Conservation (phyloP, 2,329 filamentous ascomycete genomes). For the Setomelanomma holmii region DNA sequence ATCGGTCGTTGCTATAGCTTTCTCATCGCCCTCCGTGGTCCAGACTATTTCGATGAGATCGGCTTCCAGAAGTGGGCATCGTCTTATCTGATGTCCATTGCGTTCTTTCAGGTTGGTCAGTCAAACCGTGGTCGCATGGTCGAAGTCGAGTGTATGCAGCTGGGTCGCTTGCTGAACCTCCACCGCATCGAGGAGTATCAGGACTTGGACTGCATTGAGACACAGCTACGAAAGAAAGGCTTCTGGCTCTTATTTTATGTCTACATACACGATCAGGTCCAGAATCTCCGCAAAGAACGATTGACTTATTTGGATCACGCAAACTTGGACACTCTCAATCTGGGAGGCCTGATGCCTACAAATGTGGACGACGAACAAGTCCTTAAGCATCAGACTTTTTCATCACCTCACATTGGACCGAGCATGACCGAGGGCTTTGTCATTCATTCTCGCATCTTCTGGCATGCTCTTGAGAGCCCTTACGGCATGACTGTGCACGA, state of each 20-base stretch:
- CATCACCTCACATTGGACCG: neutral
- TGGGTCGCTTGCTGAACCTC: conserved; percentile 6
- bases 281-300: conserved; percentile 10
- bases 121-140: conserved; percentile 14
- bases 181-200: conserved; percentile 5
- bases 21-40: neutral
- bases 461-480: conserved; percentile 4
- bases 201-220: conserved; percentile 8
- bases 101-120: conserved; percentile 14
- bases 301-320: conserved; percentile 7
- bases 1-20: neutral
- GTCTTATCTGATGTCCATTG: conserved; percentile 12
- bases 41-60: conserved; percentile 6
- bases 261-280: conserved; percentile 7
- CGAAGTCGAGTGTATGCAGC: conserved; percentile 10
- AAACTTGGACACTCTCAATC: conserved; percentile 1
- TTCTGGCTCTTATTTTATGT: conserved; percentile 11
- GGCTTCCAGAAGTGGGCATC: conserved; percentile 11
- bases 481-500: neutral
- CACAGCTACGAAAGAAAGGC: conserved; percentile 7
- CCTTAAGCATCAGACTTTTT: neutral
- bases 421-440: conserved; percentile 3
- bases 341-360: conserved; percentile 4
- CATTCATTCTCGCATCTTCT: conserved; percentile 8
- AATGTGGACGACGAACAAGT: conserved; percentile 4